Evolutionary conservation across 1,139 yeast genomes (phyloP).

Genomic region (Kodamaea derodonti): DNA sequence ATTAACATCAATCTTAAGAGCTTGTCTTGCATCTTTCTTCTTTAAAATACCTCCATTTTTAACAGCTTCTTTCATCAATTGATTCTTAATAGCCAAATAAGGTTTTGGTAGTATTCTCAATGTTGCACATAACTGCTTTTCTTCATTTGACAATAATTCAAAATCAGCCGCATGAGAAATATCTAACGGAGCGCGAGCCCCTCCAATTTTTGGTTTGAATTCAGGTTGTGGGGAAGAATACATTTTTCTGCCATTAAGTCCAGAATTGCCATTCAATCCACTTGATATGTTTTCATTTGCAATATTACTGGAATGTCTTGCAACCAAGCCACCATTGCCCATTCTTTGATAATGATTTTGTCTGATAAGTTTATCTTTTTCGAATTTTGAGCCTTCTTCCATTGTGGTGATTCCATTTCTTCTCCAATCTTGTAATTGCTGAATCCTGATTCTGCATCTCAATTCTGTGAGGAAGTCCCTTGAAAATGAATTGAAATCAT

Average conservation of each 20-base stretch:
- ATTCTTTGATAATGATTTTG: conserved; percentile 58
- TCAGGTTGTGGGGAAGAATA: conserved; percentile 37
- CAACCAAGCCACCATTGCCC: conserved; percentile 41
- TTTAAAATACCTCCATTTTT: conserved; percentile 81
- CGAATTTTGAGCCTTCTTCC: conserved; percentile 82
- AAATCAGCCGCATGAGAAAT: conserved; percentile 82
- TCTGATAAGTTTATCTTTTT: conserved; percentile 74
- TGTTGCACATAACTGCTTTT: conserved; percentile 78
- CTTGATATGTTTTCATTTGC: conserved; percentile 8
- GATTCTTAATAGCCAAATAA: conserved; percentile 86
- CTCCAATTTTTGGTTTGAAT: conserved; percentile 36
- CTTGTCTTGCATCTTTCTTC: conserved; percentile 78
- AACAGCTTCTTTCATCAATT: conserved; percentile 83
- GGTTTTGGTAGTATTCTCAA: conserved; percentile 89
- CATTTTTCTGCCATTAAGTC: conserved; percentile 15
- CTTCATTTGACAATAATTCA: conserved; percentile 78
- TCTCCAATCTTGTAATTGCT: conserved; percentile 91
- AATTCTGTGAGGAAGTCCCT: conserved; percentile 74
- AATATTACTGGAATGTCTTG: conserved; percentile 19
- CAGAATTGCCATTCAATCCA: background rate
- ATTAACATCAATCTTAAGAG: conserved; percentile 78
- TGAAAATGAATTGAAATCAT: conserved; percentile 72
- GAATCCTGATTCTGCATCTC: conserved; percentile 74
- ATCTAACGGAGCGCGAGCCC: conserved; percentile 56
- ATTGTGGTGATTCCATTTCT: conserved; percentile 79